Conservation (phyloP, 2,329 filamentous ascomycete species). For the Pseudocercospora fijiensis region DNA sequence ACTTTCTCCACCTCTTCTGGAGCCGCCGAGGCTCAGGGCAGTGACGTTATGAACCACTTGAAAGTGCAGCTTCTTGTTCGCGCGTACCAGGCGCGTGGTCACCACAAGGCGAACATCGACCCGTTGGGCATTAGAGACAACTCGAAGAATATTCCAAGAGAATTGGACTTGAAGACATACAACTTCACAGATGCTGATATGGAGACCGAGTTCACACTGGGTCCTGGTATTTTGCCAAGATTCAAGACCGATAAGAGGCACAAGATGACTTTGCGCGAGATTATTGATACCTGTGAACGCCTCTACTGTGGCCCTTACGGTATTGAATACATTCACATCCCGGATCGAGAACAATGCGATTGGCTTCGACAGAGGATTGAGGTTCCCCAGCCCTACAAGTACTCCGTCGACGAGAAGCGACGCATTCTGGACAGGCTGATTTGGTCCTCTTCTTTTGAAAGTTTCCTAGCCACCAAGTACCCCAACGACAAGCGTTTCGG, state of each 20-base stretch:
- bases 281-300: constrained; percentile 86
- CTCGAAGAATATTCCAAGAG: constrained; percentile 61
- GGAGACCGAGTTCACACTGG: constrained; percentile 85
- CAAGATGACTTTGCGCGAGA: constrained; percentile 96
- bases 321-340: constrained; percentile 98
- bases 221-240: constrained; percentile 89
- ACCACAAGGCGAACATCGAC: constrained; percentile 98
- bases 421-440: constrained; percentile 95
- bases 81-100: constrained; percentile 95
- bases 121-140: constrained; percentile 82
- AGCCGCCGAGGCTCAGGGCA: constrained; percentile 64
- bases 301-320: constrained; percentile 98
- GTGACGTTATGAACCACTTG: constrained; percentile 90
- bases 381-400: constrained; percentile 92
- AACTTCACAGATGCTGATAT: constrained; percentile 93
- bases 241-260: constrained; percentile 86
- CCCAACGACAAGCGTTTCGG: constrained; percentile 99
- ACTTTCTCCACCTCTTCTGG: constrained; percentile 68
- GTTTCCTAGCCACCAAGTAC: constrained; percentile 94
- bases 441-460: constrained; percentile 97
- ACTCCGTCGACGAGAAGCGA: constrained; percentile 97
- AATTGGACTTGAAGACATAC: constrained; percentile 90
- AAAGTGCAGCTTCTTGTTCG: constrained; percentile 97
- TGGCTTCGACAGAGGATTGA: constrained; percentile 96
- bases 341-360: constrained; percentile 94